Evolutionary conservation across 768 basidiomycete genomes (phyloP).

Genomic region (Mycena polygramma): DNA sequence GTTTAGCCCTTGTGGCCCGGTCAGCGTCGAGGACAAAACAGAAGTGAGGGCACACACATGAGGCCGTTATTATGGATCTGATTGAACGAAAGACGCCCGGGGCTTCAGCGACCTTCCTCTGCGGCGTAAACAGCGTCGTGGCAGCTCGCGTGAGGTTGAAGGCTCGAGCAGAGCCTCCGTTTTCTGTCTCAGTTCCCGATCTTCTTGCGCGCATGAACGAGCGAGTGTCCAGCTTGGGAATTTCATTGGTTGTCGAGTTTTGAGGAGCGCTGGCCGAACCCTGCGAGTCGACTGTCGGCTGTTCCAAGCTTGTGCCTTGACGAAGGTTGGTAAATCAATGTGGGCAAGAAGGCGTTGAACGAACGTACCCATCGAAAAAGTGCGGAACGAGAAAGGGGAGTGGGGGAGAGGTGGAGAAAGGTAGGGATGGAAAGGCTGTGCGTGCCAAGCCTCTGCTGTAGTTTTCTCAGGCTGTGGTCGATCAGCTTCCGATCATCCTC

Average conservation of each 20-base stretch:
- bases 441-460: too few relatives aligned
- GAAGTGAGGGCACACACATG: conserved; percentile 61
- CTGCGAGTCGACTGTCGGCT: conserved; percentile 20
- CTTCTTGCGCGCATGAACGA: conserved; percentile 9
- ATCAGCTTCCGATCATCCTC: too few relatives aligned
- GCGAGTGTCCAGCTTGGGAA: not conserved
- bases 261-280: not conserved
- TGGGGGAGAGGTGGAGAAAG: not conserved
- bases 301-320: conserved; percentile 23
- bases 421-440: not conserved
- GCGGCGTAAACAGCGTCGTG: conserved; percentile 53
- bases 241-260: conserved; percentile 24
- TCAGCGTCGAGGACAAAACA: not conserved
- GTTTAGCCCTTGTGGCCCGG: conserved; percentile 68
- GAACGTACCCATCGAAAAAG: not conserved
- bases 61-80: conserved; percentile 65
- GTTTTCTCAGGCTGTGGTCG: too few relatives aligned
- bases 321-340: conserved; percentile 6
- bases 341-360: not conserved
- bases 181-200: not conserved
- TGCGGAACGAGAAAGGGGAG: not conserved
- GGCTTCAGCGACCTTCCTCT: conserved; percentile 54
- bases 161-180: conserved; percentile 25
- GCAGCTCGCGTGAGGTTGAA: conserved; percentile 38
- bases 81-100: conserved; percentile 64